Base-by-base conservation (phyloP, 2,329 filamentous ascomycete genomes). In the Botrytis medusae region DNA sequence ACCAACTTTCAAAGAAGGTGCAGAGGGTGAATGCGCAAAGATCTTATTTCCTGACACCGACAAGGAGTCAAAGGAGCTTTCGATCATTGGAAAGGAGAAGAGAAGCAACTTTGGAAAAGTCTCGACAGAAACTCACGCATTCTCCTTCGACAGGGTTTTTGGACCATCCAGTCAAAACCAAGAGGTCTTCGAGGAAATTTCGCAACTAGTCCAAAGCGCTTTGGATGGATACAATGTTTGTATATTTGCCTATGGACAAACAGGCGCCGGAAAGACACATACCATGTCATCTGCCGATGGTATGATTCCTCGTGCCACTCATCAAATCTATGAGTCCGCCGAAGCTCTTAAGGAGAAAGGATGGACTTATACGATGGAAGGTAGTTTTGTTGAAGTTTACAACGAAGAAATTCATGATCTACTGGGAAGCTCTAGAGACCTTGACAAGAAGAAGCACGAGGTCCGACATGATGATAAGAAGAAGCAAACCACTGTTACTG, bases 161-260 rank as follows among this genome's bases (percentile, higher is more conserved):
- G 88, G 91, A 0, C 94, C 95, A 0, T 83, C 85, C 0, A 90
- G 91, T 1, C 88, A 91, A 77, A 99, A 99, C 80, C 86, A 89
- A 29, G 92, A 97, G 77, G 91, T 99, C 1, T 99, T 99, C 81
- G 93, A 93, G 72, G 96, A 99, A 81, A 98, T 98, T 80, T 97
- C 94, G 73, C 96, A 99, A 81, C 88, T 99, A 48, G 95, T 99
- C 1, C 96, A 99, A 83, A 97, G 93, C 78, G 96, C 97, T 0
- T 87, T 99, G 57, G 96, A 99, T 80, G 96, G 96, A 1, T 99
- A 97, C 85, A 99, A 98, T 78, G 96, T 99, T 69, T 98, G 95
- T 83, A 98, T 99, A 76, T 97, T 99, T 84, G 98, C 95, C 81
- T 99, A 99, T 80, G 96, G 96, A 61, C 96, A 99, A 82, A 99